A percentile compares a stretch with the other conserved stretches of the same genome.
phyloP scores from a whole-genome alignment of 768 basidiomycete species.

The Sporobolomyces roseus region DNA sequence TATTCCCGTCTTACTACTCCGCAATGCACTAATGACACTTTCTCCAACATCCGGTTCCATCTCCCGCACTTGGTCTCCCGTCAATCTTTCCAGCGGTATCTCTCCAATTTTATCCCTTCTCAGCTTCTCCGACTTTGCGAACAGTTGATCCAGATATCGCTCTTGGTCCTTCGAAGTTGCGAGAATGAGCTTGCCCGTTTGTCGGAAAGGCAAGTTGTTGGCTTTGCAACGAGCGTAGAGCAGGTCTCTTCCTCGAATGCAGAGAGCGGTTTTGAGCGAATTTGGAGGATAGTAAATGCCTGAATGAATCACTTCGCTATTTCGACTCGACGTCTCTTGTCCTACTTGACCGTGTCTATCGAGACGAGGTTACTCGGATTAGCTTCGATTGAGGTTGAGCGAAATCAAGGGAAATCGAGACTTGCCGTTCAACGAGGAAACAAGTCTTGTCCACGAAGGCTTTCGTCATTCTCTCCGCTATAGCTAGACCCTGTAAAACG shows the following conservation, averaged over 20 bases:
- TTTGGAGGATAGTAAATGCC: conserved; percentile 58
- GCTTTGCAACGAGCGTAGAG: conserved; percentile 70
- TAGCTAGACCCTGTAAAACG: conserved; percentile 66
- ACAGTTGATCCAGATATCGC: conserved; percentile 66
- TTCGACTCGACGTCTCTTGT: conserved; percentile 82
- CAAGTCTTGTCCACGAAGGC: conserved; percentile 66
- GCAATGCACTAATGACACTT: conserved; percentile 67
- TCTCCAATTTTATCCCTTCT: conserved; percentile 55
- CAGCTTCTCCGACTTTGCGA: conserved; percentile 60
- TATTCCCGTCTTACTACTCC: conserved; percentile 84
- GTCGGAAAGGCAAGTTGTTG: conserved; percentile 63
- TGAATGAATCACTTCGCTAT: conserved; percentile 92
- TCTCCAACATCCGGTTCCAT: conserved; percentile 78
- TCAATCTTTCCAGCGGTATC: conserved; percentile 63
- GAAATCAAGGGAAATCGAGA: background rate
- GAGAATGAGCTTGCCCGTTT: conserved; percentile 85
- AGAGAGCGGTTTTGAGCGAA: conserved; percentile 80
- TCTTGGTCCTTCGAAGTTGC: conserved; percentile 62
- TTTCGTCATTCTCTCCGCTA: conserved; percentile 68
- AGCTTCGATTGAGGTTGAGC: background rate
- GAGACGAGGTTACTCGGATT: too few relatives aligned
- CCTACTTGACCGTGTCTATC: conserved; percentile 55
- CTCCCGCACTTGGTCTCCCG: conserved; percentile 62
- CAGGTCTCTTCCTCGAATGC: conserved; percentile 76
- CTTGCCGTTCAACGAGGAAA: conserved; percentile 74